Conservation (phyloP, 179 eudicot genomes). For the Monotropa hypopitys region DNA sequence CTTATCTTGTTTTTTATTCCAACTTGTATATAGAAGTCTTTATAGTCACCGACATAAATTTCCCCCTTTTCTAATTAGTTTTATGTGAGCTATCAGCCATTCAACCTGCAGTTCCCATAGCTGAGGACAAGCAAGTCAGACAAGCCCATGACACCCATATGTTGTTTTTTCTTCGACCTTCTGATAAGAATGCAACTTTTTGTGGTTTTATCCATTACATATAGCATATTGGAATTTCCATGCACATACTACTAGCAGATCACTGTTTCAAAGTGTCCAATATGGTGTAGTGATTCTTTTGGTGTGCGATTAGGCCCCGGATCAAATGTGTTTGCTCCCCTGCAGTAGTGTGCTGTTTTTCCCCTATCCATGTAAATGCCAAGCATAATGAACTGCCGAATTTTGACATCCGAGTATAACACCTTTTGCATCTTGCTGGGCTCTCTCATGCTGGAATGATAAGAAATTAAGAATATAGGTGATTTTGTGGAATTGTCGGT, state of each 20-base stretch:
- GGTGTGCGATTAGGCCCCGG: neutral
- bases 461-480: neutral
- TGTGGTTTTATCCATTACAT: neutral
- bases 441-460: neutral
- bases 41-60: neutral
- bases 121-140: neutral
- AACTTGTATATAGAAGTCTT: neutral
- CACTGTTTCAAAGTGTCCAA: neutral
- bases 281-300: neutral
- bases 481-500: neutral
- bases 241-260: neutral
- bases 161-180: neutral
- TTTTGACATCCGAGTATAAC: neutral
- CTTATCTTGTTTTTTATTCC: constrained; percentile 3
- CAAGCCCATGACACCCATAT: neutral
- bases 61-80: neutral
- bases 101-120: neutral
- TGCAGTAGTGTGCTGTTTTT: neutral
- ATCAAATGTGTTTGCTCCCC: neutral
- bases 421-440: neutral
- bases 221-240: neutral
- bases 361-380: neutral
- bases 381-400: neutral
- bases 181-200: neutral
- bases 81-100: neutral